Base-by-base conservation (phyloP, 768 basidiomycete species). In the Leucogyrophana mollusca region DNA sequence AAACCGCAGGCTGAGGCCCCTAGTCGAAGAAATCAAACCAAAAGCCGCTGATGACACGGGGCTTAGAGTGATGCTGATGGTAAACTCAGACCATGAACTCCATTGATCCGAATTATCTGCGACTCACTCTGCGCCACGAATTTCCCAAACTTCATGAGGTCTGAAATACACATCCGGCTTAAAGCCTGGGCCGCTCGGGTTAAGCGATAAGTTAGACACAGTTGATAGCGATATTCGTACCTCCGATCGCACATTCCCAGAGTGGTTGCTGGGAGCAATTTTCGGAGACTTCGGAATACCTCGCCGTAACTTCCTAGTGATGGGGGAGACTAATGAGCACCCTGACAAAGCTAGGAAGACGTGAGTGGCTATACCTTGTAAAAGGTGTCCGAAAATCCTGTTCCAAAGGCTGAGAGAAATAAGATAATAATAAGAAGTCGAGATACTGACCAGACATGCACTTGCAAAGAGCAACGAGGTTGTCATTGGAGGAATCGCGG, bases 101-200 rank as follows among this genome's bases (percentile, higher is more conserved):
- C 13, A 40, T 45, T 34, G 10, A 37, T 16, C 30, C 48, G 30
- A 48, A 34, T 9, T 30, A 49, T 40, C 22, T 23, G 6, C 22
- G 41, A 61, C 73, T 61, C 52, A 80, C 85, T 87, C 83, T 49
- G 87, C 85, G 32, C 85, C 83, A 21, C 81, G 78, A 47, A 95
- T 87, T 68, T 96, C 93, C 94, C 94, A 96, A 13, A 93, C 89
- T 59, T 88, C 82, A 46, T 69, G 68, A 16, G 87, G 86, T 52
- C 73, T 76, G 59, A 89, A 87, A 61, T 82, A 89, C 30, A 86
- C 76, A 45, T 82, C 73, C 3, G 87, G 85, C 43, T 55, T 74
- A 49, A 82, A 79, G 2, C 80, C 85, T 86, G 36, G 32, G 46
- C n/a, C 13, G 25, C 24, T 40, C 25, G 49, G 33, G 34, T 34